Evolutionary conservation across 2,329 filamentous ascomycete genomes (phyloP).

Genomic region (Trichophyton benhamiae): DNA sequence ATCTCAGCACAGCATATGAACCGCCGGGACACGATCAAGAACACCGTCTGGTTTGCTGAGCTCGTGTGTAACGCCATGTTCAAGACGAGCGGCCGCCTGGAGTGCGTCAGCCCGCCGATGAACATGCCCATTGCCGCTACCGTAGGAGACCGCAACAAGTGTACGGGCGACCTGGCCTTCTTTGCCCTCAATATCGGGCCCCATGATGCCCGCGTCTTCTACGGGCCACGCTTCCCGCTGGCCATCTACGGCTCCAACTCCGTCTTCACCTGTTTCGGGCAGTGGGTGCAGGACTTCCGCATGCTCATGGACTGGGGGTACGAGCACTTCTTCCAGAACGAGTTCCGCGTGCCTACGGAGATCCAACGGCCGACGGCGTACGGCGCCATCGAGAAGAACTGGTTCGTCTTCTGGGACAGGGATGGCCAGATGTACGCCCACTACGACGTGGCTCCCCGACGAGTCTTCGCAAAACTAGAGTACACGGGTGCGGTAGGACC

Average conservation of each 20-base stretch:
- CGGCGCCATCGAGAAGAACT: conserved; percentile 47
- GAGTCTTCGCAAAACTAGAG: conserved; percentile 38
- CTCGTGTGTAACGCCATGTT: conserved; percentile 42
- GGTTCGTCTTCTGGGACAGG: conserved; percentile 49
- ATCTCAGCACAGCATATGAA: conserved; percentile 39
- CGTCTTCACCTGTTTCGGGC: conserved; percentile 43
- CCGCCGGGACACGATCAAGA: conserved; percentile 17
- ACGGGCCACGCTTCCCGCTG: conserved; percentile 40
- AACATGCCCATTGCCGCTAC: conserved; percentile 40
- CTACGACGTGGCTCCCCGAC: conserved; percentile 40
- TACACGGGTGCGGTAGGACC: conserved; percentile 37
- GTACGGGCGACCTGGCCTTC: conserved; percentile 33
- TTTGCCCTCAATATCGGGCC: conserved; percentile 40
- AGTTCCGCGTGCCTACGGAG: conserved; percentile 38
- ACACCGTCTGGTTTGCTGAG: conserved; percentile 31
- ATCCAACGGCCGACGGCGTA: conserved; percentile 40
- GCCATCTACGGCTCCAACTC: conserved; percentile 47
- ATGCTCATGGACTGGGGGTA: conserved; percentile 36
- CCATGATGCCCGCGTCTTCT: conserved; percentile 48
- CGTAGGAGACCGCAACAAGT: conserved; percentile 30
- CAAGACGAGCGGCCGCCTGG: conserved; percentile 21
- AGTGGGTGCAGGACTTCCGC: conserved; percentile 45
- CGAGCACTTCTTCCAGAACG: conserved; percentile 19
- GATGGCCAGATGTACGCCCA: conserved; percentile 39
- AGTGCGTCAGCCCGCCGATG: conserved; percentile 32